Base-by-base conservation (phyloP, 169 alveolate genomes). In the Plasmodium gallinaceum region DNA sequence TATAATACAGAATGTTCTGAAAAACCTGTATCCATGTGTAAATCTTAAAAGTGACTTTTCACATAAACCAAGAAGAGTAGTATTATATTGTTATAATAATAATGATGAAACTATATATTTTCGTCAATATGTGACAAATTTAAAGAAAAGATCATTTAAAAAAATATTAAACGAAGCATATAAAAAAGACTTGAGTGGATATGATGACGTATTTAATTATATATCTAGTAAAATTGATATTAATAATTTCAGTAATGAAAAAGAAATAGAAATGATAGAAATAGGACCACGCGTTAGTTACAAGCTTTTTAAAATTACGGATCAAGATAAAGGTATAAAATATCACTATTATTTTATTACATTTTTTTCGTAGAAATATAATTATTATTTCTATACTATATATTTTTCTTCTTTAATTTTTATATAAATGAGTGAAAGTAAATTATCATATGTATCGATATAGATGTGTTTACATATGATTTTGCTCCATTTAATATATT, bases 241-340 rank as follows among this genome's bases (percentile, higher is more conserved):
- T 9, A 39, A 83, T 26, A 54, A 72, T 51, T 57, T 51, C 9
- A 65, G 20, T 32, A 57, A 6, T 60, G 66, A 83, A 42, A 73
- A 68, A n/a, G 72, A 51, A 20, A 52, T 20, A 9, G 42, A 83
- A 43, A n/a, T 83, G 85, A 32, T 68, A 39, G 92, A 86, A 86
- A 51, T 86, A 24, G 92, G 92, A 9, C 92, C 92, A 6, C 86
- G 92, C 37, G 70, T 86, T 43, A 60, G 76, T 24, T 86, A 51
- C 71, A 61, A 51, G 57, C 45, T 86, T 71, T 72, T 18, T 60
- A 61, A 72, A 71, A 86, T 86, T 72, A 60, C 61, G 6, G 92
- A 86, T 71, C 88, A 86, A 52, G 92, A 71, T 16, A 86, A 69
- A 70, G 92, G 92, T 86, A 86, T 24, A 64, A 54, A 54, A 54